Evolutionary conservation across 2,329 filamentous ascomycete genomes (phyloP).

Genomic region (Ceratocystis colombiana): DNA sequence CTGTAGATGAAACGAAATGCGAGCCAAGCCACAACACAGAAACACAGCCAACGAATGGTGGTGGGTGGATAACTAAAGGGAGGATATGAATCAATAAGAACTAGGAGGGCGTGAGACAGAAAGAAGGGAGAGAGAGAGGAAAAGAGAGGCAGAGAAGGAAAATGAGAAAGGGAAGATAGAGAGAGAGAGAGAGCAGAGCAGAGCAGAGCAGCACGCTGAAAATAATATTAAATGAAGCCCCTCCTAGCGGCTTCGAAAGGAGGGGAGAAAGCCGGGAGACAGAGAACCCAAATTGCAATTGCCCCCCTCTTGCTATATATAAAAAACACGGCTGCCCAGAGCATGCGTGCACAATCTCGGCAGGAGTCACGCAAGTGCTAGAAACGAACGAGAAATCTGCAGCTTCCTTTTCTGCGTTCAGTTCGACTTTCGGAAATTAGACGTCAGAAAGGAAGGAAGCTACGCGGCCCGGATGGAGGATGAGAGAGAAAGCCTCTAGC

Average conservation of each 20-base stretch:
- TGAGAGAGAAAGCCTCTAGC: background rate
- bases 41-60: background rate
- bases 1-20: slow-evolving; percentile 19
- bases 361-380: background rate
- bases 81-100: background rate
- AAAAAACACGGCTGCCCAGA: background rate
- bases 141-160: too few relatives aligned
- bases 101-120: background rate
- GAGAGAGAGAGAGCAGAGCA: background rate
- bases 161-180: background rate
- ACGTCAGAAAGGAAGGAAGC: slow-evolving; percentile 2
- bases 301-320: background rate
- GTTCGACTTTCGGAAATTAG: slow-evolving; percentile 9
- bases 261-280: background rate
- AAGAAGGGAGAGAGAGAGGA: background rate
- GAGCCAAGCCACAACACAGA: background rate
- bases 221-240: background rate
- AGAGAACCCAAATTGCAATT: background rate
- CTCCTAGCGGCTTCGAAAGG: background rate
- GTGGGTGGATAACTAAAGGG: slow-evolving; percentile 1
- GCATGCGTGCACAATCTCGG: background rate
- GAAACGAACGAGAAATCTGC: background rate
- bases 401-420: slow-evolving; percentile 1
- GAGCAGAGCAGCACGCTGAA: slow-evolving; percentile 7
- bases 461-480: slow-evolving; percentile 9